These are phyloP conservation scores for Candida peoriensis DNA, from an alignment of 805 yeast genomes.

Conservation along the genomic window DNA sequence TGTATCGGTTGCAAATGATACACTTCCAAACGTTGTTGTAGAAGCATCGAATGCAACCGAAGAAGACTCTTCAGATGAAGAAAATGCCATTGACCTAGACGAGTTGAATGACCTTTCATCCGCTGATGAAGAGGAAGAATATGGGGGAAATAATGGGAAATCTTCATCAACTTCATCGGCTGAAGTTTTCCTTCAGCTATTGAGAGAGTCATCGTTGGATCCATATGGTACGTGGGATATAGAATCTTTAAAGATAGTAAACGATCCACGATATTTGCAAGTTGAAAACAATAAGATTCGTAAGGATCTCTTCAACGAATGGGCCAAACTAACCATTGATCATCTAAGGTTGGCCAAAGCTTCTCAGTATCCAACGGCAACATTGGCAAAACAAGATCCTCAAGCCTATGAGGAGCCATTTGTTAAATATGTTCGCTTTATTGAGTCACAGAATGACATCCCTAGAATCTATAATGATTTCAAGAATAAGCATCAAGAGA, in stretches of 20 bases:
- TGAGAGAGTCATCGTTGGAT: conserved; percentile 31
- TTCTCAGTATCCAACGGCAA: too few species aligned
- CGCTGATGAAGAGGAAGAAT: conserved; percentile 18
- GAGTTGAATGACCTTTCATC: conserved; percentile 15
- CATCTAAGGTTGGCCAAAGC: too few species aligned
- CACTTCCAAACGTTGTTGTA: conserved; percentile 6
- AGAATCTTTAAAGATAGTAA: conserved; percentile 35
- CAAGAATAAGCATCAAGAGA: conserved; percentile 29
- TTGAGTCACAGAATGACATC: conserved; percentile 23
- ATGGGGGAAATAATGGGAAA: neutral
- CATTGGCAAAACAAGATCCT: conserved; percentile 1
- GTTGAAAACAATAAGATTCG: conserved; percentile 32
- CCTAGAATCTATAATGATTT: conserved; percentile 34
- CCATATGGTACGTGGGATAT: conserved; percentile 45
- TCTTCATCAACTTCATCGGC: conserved; percentile 5
- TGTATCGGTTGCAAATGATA: conserved; percentile 14
- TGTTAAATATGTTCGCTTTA: conserved; percentile 23
- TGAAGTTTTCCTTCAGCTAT: conserved; percentile 30
- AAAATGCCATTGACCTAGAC: conserved; percentile 17
- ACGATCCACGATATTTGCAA: conserved; percentile 37
- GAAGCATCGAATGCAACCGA: neutral
- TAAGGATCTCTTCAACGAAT: conserved; percentile 37
- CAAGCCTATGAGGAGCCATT: conserved; percentile 9
- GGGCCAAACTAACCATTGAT: conserved; percentile 32
- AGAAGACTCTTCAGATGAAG: conserved; percentile 19